Conservation (phyloP, 306 rosid genomes). For the Vigna angularis region DNA sequence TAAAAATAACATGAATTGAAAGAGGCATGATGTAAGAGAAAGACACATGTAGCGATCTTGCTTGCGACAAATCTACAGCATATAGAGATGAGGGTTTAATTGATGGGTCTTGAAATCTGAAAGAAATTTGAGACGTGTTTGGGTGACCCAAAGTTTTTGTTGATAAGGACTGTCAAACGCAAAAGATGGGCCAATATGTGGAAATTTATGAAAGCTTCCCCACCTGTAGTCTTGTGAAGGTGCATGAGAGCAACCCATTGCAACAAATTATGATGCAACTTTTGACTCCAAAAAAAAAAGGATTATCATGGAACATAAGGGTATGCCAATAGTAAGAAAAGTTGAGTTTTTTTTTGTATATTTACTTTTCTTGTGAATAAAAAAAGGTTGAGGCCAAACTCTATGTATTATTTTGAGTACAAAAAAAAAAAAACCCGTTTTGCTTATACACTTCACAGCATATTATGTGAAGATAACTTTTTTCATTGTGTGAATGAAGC, state of each 20-base stretch:
- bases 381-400: not conserved
- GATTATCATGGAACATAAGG: not conserved
- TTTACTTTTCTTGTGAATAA: not conserved
- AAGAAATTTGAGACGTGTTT: not conserved
- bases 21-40: not conserved
- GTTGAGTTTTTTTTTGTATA: not conserved
- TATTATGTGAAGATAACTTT: not conserved
- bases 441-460: not conserved
- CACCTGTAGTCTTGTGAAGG: slow-evolving; percentile 4
- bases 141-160: not conserved
- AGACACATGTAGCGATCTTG: not conserved
- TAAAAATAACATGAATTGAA: not conserved
- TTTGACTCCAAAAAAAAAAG: not conserved
- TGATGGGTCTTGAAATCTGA: not conserved
- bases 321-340: not conserved
- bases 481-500: not conserved
- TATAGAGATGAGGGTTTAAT: not conserved
- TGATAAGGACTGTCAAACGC: slow-evolving; percentile 1
- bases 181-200: not conserved
- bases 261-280: slow-evolving; percentile 9
- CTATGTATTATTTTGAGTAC: not conserved
- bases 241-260: slow-evolving; percentile 18
- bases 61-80: slow-evolving; percentile 1
- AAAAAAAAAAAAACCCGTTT: not conserved
- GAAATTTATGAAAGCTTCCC: slow-evolving; percentile 9